Evolutionary conservation across 352 stramenopile species (phyloP), one percentile per base, ranked within the genome.

Genomic region (Pythium vanterpoolii): DNA sequence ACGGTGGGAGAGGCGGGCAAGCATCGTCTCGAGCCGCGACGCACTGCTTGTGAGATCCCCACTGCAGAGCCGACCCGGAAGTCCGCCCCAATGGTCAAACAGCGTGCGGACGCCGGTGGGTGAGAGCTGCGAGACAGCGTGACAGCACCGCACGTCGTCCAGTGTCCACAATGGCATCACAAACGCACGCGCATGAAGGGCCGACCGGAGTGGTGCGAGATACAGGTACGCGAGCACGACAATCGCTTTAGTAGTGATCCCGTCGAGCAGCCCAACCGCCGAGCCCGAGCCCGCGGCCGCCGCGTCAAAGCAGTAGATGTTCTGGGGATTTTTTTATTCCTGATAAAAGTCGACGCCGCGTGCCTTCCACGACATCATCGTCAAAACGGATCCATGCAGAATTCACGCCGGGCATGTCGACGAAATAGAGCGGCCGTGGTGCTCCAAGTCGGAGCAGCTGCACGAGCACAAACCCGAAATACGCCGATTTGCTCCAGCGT

Each of bases 391-490:
- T 26, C 10, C 33, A 34, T 4, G 55, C 43, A 27, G 55, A 62
- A 21, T 43, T 53, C 26, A 62, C 19, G 5, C 55, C 55, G 3
- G 55, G 55, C 31, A 62, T 36, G 26, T 62, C 55, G 9, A 55
- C 31, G 11, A 60, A 28, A 21, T 42, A 60, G 18, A 52, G 40
- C 3, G 9, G 42, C 5, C 53, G 53, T 19, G 26, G 14, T 5
- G 13, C 4, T 10, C 26, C 19, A 0, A 60, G 19, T n/a, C 31
- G 28, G 4, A 56, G 28, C 46, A 64, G 6, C 24, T 51, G 38
- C 23, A 51, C 11, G n/a, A 64, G 47, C 27, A 64, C 4, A 27
- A 56, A 64, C 0, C 44, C 56, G 34, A 64, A 34, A 57, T 57
- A 64, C 14, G 39, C 56, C 27, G 46, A 57, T 21, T 64, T 64